Base-by-base conservation (phyloP, 2,329 filamentous ascomycete genomes). In the Ceratocystis harringtonii region DNA sequence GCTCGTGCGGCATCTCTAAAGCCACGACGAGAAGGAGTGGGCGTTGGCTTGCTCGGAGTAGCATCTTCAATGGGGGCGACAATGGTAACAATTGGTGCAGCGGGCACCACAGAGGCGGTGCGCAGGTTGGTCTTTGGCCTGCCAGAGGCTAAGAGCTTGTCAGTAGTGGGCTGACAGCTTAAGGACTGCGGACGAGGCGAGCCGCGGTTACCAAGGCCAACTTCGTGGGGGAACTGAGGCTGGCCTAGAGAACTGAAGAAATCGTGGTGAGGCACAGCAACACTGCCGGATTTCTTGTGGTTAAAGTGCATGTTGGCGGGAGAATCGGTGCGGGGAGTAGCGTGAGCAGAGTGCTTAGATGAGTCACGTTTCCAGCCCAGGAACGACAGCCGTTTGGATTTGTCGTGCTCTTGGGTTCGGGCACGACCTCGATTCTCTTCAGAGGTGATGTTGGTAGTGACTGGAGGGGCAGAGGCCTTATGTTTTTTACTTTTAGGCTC, bases 1-100 rank as follows among this genome's bases (percentile, higher is more conserved):
- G 61, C 61, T 32, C 61, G 61, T 36, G 65, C 65, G 48, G 52
- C 65, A 52, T 66, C 65, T 52, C 65, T 63, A 48, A 66, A 66
- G 30, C 65, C 61, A 55, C 61, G 61, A 25, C 61, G 61, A 6
- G 43, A 22, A 7, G 61, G 61, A 4, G 28, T 63, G 44, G 52
- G n/a, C 19, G 58, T 6, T 25, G 30, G 8, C 17, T 41, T 41
- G 25, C 58, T 60, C 1, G 55, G n/a, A 22, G 45, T 48, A 6
- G 32, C 22, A 32, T 61, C 25, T 5, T 64, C 43, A 8, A 45
- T 36, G 61, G 62, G 65, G 5, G 43, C 17, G 28, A 64, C 62
- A 28, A 66, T 61, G 15, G 65, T 66, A 17, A 66, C 65, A 7
- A 57, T 64, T 15, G 65, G 65, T 0, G 65, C 44, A 28, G 65